phyloP scores from a whole-genome alignment of 352 stramenopile genomes.

The Pythium periplocum region DNA sequence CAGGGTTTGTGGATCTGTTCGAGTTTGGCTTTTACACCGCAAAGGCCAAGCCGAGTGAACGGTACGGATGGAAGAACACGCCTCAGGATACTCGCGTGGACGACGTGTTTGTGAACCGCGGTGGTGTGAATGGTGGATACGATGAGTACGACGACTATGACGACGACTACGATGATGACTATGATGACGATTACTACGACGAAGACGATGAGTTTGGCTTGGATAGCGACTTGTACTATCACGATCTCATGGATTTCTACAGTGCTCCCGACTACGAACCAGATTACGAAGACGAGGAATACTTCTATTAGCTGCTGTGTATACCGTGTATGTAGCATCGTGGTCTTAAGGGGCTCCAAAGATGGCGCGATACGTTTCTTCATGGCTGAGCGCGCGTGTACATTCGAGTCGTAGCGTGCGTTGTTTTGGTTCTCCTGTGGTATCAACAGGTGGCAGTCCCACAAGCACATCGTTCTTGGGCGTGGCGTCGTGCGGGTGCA shows the following conservation, averaged over 20 bases:
- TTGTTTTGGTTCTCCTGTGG: not conserved
- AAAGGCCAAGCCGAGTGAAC: not conserved
- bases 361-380: conserved; percentile 8
- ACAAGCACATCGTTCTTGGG: conserved; percentile 85
- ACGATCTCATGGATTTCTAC: not conserved
- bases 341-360: conserved; percentile 1
- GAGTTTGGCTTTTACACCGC: not conserved
- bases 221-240: not conserved
- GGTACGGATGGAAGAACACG: conserved; percentile 12
- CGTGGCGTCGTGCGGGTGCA: conserved; percentile 61
- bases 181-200: conserved; percentile 1
- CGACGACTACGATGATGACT: not conserved
- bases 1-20: not conserved
- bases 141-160: not conserved
- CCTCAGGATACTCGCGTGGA: conserved; percentile 6
- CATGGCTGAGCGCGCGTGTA: conserved; percentile 1
- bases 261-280: not conserved
- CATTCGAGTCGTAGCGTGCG: conserved; percentile 11
- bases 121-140: not conserved
- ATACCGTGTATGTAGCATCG: too few species aligned
- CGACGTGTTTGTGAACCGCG: conserved; percentile 5
- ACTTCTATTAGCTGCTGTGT: too few species aligned
- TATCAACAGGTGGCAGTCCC: conserved; percentile 31
- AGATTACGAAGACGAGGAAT: too few species aligned
- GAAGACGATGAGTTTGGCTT: not conserved